These are phyloP conservation scores for Castanospermum australe DNA, from an alignment of 306 rosid species.

Conservation along the genomic window DNA sequence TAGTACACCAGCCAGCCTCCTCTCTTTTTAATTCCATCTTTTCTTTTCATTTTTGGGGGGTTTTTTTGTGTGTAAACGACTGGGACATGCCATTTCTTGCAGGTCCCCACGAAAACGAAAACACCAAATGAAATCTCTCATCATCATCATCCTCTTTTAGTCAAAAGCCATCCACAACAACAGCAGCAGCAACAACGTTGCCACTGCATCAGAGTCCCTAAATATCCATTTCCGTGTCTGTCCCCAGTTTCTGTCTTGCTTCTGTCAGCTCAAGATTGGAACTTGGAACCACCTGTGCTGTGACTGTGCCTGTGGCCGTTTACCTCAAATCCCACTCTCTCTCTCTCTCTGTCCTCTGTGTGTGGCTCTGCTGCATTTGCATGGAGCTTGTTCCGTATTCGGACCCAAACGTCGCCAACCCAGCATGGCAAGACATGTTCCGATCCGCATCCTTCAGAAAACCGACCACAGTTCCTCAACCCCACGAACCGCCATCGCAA, in stretches of 20 bases:
- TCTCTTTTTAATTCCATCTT: background rate
- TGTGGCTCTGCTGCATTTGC: background rate
- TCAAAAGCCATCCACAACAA: background rate
- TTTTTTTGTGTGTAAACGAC: too few relatives aligned
- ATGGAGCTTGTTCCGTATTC: constrained; percentile 79
- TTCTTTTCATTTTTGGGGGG: background rate
- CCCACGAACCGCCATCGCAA: constrained; percentile 19
- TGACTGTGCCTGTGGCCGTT: too few relatives aligned
- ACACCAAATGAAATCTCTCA: background rate
- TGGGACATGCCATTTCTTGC: too few relatives aligned
- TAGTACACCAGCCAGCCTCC: too few relatives aligned
- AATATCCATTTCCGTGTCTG: background rate
- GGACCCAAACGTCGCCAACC: constrained; percentile 54
- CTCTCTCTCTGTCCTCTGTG: background rate
- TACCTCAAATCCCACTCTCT: background rate
- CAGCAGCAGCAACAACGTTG: background rate
- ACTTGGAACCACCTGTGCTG: too few relatives aligned
- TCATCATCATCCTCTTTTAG: constrained; percentile 9
- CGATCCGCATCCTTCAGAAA: constrained; percentile 71
- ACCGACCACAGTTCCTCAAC: constrained; percentile 35
- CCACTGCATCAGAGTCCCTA: background rate
- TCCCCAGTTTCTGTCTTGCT: background rate
- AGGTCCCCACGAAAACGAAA: background rate
- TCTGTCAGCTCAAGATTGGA: constrained; percentile 19
- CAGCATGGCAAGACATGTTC: constrained; percentile 97